Evolutionary conservation across 2,329 filamentous ascomycete species (phyloP).

Genomic region (Lasiodiplodia theobromae): DNA sequence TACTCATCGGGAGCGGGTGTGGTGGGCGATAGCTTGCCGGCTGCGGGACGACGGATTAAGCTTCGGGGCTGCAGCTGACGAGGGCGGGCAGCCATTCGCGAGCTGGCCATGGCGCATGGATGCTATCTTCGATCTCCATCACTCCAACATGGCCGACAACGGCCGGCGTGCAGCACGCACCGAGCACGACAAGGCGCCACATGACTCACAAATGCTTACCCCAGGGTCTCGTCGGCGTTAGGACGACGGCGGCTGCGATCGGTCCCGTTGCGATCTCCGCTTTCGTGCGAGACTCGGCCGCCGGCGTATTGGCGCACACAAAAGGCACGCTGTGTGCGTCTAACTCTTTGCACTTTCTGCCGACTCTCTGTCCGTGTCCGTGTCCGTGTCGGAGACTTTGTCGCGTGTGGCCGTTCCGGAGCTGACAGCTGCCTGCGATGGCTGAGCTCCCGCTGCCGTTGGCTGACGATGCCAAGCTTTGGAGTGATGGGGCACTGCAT

Average conservation of each 20-base stretch:
- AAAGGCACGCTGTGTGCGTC: too few relatives aligned
- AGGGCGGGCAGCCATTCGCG: neutral
- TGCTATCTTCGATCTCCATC: neutral
- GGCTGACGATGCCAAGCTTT: slow-evolving; percentile 13
- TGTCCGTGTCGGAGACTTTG: neutral
- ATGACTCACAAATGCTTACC: slow-evolving; percentile 26
- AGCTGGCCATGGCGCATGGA: neutral
- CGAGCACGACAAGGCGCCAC: slow-evolving; percentile 20
- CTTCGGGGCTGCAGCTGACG: slow-evolving; percentile 17
- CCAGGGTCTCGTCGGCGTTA: slow-evolving; percentile 12
- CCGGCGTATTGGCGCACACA: neutral
- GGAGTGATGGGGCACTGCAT: neutral
- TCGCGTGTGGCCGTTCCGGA: too few relatives aligned
- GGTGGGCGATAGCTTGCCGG: neutral
- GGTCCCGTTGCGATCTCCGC: neutral
- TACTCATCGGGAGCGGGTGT: neutral
- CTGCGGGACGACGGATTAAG: slow-evolving; percentile 27
- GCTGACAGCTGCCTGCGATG: slow-evolving; percentile 1
- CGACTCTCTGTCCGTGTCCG: neutral
- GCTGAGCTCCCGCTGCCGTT: neutral
- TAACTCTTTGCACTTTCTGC: neutral
- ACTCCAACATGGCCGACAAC: slow-evolving; percentile 12
- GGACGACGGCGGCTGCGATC: neutral
- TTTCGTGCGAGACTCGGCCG: slow-evolving; percentile 25
- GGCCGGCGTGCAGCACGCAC: slow-evolving; percentile 15